Percentiles rank a stretch among this genome's conserved stretches.
Conservation (phyloP, 495 filamentous ascomycete species). For the Coniosporium apollinis region DNA sequence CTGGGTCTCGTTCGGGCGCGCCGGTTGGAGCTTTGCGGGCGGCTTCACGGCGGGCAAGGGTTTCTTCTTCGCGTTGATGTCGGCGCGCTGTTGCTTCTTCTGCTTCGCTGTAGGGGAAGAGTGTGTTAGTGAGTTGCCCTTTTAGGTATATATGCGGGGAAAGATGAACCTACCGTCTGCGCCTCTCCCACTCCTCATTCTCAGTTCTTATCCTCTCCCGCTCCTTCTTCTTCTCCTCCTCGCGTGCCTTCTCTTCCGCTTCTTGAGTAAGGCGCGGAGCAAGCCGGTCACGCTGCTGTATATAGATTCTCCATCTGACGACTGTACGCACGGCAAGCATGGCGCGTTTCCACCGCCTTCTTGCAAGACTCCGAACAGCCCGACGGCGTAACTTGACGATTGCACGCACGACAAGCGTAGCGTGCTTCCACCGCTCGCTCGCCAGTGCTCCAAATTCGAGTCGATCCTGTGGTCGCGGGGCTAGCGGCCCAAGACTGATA, state of each 20-base stretch:
- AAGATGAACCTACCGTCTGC: constrained; percentile 45
- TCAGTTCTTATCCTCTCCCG: constrained; percentile 43
- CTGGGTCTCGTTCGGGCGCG: constrained; percentile 12
- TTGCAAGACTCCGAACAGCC: too few relatives aligned
- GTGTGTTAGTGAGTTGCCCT: not conserved
- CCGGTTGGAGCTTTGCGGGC: constrained; percentile 25
- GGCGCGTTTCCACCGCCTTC: too few relatives aligned
- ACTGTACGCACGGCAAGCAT: too few relatives aligned
- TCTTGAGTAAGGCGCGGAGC: constrained; percentile 52
- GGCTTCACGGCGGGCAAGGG: constrained; percentile 15
- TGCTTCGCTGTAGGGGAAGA: constrained; percentile 1
- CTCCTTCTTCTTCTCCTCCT: constrained; percentile 62
- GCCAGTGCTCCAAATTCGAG: too few relatives aligned
- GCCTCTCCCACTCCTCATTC: constrained; percentile 69
- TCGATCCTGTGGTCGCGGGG: too few relatives aligned
- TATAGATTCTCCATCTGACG: too few relatives aligned
- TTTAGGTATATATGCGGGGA: not conserved
- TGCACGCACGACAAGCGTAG: too few relatives aligned
- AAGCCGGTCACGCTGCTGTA: too few relatives aligned
- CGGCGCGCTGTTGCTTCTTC: constrained; percentile 49
- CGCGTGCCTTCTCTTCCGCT: constrained; percentile 61
- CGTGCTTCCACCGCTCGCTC: too few relatives aligned
- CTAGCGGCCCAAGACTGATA: too few relatives aligned
- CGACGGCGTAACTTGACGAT: too few relatives aligned
- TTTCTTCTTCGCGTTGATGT: constrained; percentile 52